Evolutionary conservation across 331 rosid species (phyloP).

Genomic region (Acacia pycnantha): DNA sequence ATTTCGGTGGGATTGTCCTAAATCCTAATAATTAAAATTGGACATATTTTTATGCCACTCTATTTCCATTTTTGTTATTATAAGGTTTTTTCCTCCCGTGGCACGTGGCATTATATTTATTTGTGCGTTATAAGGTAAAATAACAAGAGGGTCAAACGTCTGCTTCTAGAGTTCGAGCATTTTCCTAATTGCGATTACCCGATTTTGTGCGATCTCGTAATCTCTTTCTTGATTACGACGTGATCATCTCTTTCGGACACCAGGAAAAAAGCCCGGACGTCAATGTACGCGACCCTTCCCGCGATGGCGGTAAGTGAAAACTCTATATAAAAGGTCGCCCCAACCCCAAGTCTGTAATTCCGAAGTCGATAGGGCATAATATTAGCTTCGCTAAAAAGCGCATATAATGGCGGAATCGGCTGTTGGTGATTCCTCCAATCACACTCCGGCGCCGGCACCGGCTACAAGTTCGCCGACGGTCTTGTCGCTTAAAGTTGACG

Average conservation of each 20-base stretch:
- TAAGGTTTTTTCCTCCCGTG: neutral
- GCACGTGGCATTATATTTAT: too few relatives aligned
- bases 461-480: conserved; percentile 1
- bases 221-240: neutral
- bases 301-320: neutral
- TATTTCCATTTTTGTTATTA: neutral
- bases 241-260: too few relatives aligned
- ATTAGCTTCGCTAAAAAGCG: too few relatives aligned
- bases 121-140: neutral
- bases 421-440: neutral
- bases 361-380: neutral
- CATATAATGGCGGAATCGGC: conserved; percentile 22
- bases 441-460: neutral
- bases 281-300: neutral
- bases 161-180: neutral
- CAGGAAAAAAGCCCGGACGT: neutral
- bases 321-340: neutral
- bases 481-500: conserved; percentile 32
- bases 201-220: neutral
- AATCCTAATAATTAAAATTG: too few relatives aligned
- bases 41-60: too few relatives aligned
- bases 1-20: neutral
- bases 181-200: neutral
- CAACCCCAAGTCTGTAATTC: neutral
- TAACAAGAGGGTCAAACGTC: neutral